Evolutionary conservation across 2,329 filamentous ascomycete genomes (phyloP).

Genomic region (Cercospora citrullina): DNA sequence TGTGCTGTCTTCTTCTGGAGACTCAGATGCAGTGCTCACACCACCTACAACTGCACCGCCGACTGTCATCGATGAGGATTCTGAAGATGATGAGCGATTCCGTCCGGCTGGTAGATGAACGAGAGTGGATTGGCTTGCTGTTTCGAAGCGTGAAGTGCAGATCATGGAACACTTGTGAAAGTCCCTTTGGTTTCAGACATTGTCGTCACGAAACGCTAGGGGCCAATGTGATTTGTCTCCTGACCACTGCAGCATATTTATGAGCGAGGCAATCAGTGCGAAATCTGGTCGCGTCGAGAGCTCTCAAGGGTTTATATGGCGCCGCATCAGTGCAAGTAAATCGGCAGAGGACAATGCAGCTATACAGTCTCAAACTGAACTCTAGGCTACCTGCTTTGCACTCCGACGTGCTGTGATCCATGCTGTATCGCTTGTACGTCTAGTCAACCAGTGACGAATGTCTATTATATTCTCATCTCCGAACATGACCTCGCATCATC

Average conservation of each 20-base stretch:
- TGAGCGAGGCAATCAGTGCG: background rate
- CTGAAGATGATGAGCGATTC: conserved; percentile 12
- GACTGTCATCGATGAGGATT: conserved; percentile 15
- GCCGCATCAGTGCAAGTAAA: background rate
- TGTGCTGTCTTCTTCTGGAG: conserved; percentile 10
- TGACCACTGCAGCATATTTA: background rate
- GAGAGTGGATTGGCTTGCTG: background rate
- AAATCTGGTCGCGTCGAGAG: background rate
- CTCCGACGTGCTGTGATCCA: background rate
- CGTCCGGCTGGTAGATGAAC: background rate
- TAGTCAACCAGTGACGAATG: background rate
- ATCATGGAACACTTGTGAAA: background rate
- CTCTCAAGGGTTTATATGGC: background rate
- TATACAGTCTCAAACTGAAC: background rate
- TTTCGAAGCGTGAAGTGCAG: background rate
- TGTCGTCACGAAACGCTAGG: background rate
- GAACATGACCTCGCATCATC: background rate
- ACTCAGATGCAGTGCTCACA: conserved; percentile 3
- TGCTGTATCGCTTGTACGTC: background rate
- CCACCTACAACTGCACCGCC: conserved; percentile 15
- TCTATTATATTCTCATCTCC: background rate
- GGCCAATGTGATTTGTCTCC: background rate
- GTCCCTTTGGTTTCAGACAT: background rate
- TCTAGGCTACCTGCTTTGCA: background rate
- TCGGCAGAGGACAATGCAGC: background rate